These are phyloP conservation scores for Verticillium alfalfae DNA, from an alignment of 2,329 filamentous ascomycete genomes.

Conservation along the genomic window DNA sequence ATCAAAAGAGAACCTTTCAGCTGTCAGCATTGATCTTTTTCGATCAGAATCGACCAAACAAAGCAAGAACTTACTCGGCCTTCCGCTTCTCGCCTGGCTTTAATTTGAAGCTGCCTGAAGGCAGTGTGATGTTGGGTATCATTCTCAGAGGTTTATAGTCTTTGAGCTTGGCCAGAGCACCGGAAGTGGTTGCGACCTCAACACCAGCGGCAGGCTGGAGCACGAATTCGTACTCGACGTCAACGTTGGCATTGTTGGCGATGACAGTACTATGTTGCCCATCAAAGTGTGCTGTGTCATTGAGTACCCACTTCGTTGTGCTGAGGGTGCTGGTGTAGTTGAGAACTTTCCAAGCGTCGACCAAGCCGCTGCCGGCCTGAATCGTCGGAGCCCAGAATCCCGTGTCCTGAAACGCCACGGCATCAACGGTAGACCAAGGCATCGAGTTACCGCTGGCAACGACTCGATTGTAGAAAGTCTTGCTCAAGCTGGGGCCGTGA, in stretches of 20 bases:
- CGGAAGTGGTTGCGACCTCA: not conserved
- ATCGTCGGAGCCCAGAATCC: constrained; percentile 22
- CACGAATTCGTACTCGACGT: constrained; percentile 23
- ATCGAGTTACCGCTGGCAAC: constrained; percentile 17
- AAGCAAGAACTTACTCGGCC: constrained; percentile 1
- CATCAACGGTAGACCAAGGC: constrained; percentile 15
- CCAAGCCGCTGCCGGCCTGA: constrained; percentile 39
- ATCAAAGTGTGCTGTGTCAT: constrained; percentile 38
- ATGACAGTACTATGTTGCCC: constrained; percentile 22
- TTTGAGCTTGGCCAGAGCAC: not conserved
- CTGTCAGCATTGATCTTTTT: not conserved
- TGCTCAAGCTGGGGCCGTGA: not conserved
- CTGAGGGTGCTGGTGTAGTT: constrained; percentile 29
- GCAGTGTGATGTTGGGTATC: constrained; percentile 1
- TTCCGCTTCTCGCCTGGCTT: constrained; percentile 1
- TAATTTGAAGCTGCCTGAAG: not conserved
- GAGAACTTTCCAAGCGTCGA: constrained; percentile 38
- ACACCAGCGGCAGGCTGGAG: constrained; percentile 10
- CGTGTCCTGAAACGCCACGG: constrained; percentile 9
- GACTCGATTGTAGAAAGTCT: not conserved
- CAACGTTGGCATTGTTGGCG: constrained; percentile 25
- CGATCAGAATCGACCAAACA: no score
- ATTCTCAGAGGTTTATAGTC: constrained; percentile 3
- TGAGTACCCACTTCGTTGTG: constrained; percentile 37
- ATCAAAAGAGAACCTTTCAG: not conserved